Base-by-base conservation (phyloP, 371 early-diverging fungal species). In the Sporodiniella umbellata region DNA sequence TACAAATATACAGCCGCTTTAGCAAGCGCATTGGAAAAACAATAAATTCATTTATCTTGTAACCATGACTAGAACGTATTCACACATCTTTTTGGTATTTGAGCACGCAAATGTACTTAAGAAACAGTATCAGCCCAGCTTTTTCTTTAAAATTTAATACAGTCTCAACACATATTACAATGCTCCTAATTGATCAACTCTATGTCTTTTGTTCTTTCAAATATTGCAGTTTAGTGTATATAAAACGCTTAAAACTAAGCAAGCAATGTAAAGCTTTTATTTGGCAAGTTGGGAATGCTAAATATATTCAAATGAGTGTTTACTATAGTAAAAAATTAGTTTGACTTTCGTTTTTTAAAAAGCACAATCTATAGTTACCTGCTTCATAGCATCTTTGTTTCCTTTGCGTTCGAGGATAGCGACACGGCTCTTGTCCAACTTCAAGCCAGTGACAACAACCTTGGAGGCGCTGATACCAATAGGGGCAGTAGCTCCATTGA, bases 391-490 rank as follows among this genome's bases (percentile, higher is more conserved):
- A 25, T 64, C 61, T 49, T 66, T 62, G 50, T 58, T 61, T 56
- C 56, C 64, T 85, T 90, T 91, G 75, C 94, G 88, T 61, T 86
- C 89, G 51, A 95, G 79, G 51, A 92, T 70, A 56, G 74, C 78
- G 80, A 85, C 76, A 72, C 98, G 93, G 86, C 96, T 96, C 85
- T 94, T 95, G 87, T 95, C 94, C 58, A 95, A 63, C 88, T 96
- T 87, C 66, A 95, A 67, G 72, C 89, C 89, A 75, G 92, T 94
- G 81, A 98, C 84, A 60, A 91, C 86, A 50, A 96, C 95, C 84
- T 98, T 98, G 76, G 96, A 95, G 64, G 98, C 95, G 89, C 94
- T 91, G 75, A 98, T 83, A 64, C 94, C 94, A 75, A 96, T 81
- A 50, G 86, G 89, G 51, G 93, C 93, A 65, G 93, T 80, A 66